Conservation (phyloP, 495 filamentous ascomycete species). For the Penicillium verhagenii region DNA sequence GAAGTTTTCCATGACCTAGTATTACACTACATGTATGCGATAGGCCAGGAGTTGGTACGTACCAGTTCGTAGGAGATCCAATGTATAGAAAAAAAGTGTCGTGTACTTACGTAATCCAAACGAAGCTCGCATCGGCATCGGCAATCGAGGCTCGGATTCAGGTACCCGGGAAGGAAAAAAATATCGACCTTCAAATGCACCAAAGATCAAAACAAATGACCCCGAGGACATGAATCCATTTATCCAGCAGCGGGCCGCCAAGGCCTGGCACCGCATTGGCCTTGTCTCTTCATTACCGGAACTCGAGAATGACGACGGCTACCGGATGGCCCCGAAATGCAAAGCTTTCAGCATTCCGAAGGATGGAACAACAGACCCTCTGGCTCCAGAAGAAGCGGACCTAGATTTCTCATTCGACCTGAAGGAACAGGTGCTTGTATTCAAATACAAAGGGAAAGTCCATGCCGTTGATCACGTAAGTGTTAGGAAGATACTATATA, state of each 20-base stretch:
- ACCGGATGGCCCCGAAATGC: constrained; percentile 42
- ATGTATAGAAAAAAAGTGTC: too few species aligned
- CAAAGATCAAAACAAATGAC: background rate
- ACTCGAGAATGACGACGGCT: constrained; percentile 35
- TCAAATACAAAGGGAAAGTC: constrained; percentile 54
- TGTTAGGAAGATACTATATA: background rate
- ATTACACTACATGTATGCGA: too few species aligned
- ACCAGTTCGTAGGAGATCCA: too few species aligned
- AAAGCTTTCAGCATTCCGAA: constrained; percentile 55
- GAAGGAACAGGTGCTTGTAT: constrained; percentile 58
- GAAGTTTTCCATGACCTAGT: too few species aligned
- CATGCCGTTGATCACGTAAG: constrained; percentile 62
- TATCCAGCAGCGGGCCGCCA: background rate
- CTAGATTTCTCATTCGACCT: constrained; percentile 46
- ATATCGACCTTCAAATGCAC: background rate
- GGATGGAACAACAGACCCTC: constrained; percentile 16
- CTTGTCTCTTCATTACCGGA: constrained; percentile 52
- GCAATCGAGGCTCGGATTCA: background rate
- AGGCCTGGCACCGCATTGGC: constrained; percentile 40
- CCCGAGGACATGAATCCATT: constrained; percentile 3
- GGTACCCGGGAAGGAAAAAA: background rate
- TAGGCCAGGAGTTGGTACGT: too few species aligned
- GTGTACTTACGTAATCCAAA: background rate
- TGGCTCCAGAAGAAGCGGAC: constrained; percentile 32
- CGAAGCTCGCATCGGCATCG: background rate